These are phyloP conservation scores for Syzygium oleosum DNA, from an alignment of 345 rosid species.

Conservation along the genomic window DNA sequence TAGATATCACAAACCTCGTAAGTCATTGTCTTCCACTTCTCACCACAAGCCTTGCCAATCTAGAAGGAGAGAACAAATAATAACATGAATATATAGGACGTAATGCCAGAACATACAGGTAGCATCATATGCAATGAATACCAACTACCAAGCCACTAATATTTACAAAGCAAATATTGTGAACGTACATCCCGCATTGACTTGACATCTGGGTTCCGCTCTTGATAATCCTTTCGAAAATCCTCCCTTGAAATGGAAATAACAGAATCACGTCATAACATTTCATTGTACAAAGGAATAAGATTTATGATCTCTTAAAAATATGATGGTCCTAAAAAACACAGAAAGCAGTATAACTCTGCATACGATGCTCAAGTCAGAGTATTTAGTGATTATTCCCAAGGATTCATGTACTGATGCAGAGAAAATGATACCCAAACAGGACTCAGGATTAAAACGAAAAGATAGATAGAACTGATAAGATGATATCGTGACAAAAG, in stretches of 20 bases:
- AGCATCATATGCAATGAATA: background rate
- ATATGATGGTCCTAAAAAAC: background rate
- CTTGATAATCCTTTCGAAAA: slow-evolving; percentile 80
- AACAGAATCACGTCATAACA: background rate
- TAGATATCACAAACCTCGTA: slow-evolving; percentile 51
- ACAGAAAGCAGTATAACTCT: background rate
- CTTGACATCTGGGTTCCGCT: slow-evolving; percentile 80
- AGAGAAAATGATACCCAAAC: background rate
- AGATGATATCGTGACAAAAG: background rate
- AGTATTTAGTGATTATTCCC: background rate
- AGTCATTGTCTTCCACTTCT: slow-evolving; percentile 87
- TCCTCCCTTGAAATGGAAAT: slow-evolving; percentile 47
- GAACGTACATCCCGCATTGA: slow-evolving; percentile 81
- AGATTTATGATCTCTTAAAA: background rate
- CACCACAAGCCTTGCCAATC: slow-evolving; percentile 98
- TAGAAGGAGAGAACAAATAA: slow-evolving; percentile 9
- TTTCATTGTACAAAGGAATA: background rate
- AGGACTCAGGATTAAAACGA: background rate
- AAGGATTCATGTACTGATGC: background rate
- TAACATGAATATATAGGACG: background rate
- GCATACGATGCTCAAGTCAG: background rate
- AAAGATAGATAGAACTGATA: background rate
- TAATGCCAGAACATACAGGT: background rate
- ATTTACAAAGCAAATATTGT: background rate
- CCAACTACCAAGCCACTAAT: background rate